Evolutionary conservation across 192 early-diverging fungal genomes (phyloP).

Genomic region (Umbelopsis ramanniana): DNA sequence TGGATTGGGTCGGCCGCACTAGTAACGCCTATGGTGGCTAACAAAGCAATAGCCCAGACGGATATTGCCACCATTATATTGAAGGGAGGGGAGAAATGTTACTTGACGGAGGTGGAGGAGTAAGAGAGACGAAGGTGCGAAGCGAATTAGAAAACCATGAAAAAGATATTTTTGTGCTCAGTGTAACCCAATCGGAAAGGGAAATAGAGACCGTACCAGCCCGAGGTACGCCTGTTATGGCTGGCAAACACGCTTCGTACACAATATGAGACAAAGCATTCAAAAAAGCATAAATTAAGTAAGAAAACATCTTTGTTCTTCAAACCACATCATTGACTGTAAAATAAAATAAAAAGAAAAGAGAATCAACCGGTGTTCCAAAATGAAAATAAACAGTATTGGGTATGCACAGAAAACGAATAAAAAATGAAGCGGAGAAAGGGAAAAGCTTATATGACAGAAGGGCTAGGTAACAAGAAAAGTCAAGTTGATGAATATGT

Average conservation of each 20-base stretch:
- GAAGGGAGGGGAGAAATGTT: background rate
- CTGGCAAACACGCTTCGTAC: background rate
- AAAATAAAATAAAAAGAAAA: background rate
- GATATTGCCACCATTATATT: background rate
- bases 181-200: background rate
- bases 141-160: background rate
- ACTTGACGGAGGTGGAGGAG: too few relatives aligned
- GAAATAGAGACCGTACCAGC: background rate
- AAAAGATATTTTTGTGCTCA: background rate
- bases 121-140: background rate
- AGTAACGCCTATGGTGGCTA: background rate
- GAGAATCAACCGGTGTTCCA: background rate
- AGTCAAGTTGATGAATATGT: background rate
- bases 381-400: background rate
- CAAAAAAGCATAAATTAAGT: background rate
- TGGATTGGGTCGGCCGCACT: slow-evolving; percentile 1
- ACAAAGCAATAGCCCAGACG: background rate
- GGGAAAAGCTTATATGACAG: too few relatives aligned
- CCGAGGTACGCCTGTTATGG: background rate
- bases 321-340: background rate
- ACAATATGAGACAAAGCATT: background rate
- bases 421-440: background rate
- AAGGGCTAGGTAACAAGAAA: background rate
- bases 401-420: background rate
- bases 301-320: background rate